phyloP scores from a whole-genome alignment of 768 basidiomycete genomes.

The Cystofilobasidium capitatum region DNA sequence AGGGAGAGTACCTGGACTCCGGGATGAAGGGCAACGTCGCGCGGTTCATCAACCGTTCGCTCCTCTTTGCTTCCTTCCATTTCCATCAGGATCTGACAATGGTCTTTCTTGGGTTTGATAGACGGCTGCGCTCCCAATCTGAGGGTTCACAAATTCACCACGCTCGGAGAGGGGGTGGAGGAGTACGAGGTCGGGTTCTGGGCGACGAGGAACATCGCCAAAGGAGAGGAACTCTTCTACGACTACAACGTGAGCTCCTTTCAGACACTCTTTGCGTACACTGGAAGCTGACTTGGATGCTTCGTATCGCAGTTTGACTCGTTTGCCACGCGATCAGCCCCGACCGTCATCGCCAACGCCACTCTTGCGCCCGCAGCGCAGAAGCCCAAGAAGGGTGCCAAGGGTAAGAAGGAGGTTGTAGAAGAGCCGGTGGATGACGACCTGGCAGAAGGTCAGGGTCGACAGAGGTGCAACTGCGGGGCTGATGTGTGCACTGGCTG shows the following conservation, averaged over 20 bases:
- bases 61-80: neutral
- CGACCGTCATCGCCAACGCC: neutral
- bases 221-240: constrained; percentile 41
- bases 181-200: constrained; percentile 43
- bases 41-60: constrained; percentile 41
- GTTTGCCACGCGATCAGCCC: constrained; percentile 15
- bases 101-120: neutral
- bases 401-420: neutral
- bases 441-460: constrained; percentile 30
- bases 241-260: constrained; percentile 38
- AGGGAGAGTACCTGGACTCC: constrained; percentile 42
- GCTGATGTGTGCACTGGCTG: constrained; percentile 27
- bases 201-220: constrained; percentile 38
- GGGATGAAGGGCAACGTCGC: constrained; percentile 41
- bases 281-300: neutral
- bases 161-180: constrained; percentile 37
- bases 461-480: constrained; percentile 39
- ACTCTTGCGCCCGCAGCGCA: neutral
- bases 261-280: neutral
- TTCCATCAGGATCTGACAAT: neutral
- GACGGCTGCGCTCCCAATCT: constrained; percentile 39
- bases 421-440: neutral
- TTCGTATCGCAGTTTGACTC: constrained; percentile 16
- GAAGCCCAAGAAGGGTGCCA: constrained; percentile 27
- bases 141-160: constrained; percentile 39